Evolutionary conservation across 805 yeast species (phyloP).

Genomic region (Ogataea ramenticola): DNA sequence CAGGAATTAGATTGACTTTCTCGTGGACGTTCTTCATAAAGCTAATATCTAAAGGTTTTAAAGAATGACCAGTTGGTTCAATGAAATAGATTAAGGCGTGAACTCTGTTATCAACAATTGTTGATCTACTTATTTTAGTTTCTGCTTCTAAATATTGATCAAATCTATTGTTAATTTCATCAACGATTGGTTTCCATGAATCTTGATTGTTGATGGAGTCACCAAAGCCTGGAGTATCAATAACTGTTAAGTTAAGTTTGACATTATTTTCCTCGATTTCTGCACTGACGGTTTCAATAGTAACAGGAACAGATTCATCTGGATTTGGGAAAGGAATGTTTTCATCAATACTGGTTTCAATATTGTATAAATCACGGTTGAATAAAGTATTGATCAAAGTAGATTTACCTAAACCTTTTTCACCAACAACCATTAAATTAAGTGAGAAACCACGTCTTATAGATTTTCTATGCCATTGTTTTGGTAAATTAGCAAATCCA

Average conservation of each 20-base stretch:
- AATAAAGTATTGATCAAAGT: constrained; percentile 89
- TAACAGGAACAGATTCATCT: constrained; percentile 39
- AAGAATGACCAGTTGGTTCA: constrained; percentile 94
- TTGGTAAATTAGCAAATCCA: constrained; percentile 95
- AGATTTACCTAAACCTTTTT: constrained; percentile 86
- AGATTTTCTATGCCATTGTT: constrained; percentile 96
- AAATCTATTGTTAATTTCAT: constrained; percentile 79
- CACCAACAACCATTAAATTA: constrained; percentile 87
- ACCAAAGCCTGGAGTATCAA: constrained; percentile 93
- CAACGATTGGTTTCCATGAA: constrained; percentile 86
- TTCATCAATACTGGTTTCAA: constrained; percentile 14
- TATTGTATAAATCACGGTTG: constrained; percentile 49
- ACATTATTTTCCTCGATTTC: constrained; percentile 94
- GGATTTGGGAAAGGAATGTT: constrained; percentile 31
- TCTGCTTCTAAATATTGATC: constrained; percentile 87
- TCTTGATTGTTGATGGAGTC: constrained; percentile 75
- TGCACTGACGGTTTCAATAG: constrained; percentile 53
- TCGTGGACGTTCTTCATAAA: constrained; percentile 84
- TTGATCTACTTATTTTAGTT: constrained; percentile 69
- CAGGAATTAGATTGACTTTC: constrained; percentile 89
- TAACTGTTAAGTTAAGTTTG: constrained; percentile 70
- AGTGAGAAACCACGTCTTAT: constrained; percentile 83
- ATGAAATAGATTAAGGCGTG: constrained; percentile 92
- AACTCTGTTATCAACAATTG: constrained; percentile 71
- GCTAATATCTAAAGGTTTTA: constrained; percentile 81